Percentiles rank a stretch among this genome's conserved stretches.
phyloP scores from a whole-genome alignment of 768 basidiomycete genomes.

The Lactarius evosmus region DNA sequence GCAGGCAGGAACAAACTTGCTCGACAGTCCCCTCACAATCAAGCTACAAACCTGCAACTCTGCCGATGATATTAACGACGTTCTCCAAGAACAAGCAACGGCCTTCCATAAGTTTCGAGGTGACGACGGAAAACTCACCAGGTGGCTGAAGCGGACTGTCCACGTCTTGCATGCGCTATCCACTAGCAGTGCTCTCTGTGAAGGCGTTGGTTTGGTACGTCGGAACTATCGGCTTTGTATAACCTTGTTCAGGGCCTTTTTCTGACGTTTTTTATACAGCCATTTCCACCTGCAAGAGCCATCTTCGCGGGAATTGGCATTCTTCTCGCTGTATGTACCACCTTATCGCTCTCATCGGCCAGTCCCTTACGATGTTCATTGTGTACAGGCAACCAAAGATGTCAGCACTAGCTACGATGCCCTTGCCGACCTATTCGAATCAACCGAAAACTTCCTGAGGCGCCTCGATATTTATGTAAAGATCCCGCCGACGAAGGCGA shows the following conservation, averaged over 20 bases:
- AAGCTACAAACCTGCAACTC: not conserved
- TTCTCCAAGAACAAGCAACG: not conserved
- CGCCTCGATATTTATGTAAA: too few relatives aligned
- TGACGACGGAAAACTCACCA: not conserved
- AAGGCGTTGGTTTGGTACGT: not conserved
- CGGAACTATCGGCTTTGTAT: not conserved
- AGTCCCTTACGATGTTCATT: not conserved
- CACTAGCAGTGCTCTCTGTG: not conserved
- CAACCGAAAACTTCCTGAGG: not conserved
- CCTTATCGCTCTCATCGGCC: not conserved
- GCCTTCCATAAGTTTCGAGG: not conserved
- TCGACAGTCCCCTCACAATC: not conserved
- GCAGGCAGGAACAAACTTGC: not conserved
- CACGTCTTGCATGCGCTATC: not conserved
- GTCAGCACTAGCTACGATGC: not conserved
- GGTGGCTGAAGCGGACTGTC: not conserved
- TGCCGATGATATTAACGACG: not conserved
- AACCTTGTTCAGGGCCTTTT: not conserved
- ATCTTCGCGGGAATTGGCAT: not conserved
- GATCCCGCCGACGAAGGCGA: too few relatives aligned
- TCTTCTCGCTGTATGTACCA: not conserved
- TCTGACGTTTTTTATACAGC: not conserved
- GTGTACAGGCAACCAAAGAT: not conserved
- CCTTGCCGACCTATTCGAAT: not conserved
- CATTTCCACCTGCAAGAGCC: not conserved